These are phyloP conservation scores for Seiridium unicorne DNA, from an alignment of 2,329 filamentous ascomycete species.

Conservation along the genomic window DNA sequence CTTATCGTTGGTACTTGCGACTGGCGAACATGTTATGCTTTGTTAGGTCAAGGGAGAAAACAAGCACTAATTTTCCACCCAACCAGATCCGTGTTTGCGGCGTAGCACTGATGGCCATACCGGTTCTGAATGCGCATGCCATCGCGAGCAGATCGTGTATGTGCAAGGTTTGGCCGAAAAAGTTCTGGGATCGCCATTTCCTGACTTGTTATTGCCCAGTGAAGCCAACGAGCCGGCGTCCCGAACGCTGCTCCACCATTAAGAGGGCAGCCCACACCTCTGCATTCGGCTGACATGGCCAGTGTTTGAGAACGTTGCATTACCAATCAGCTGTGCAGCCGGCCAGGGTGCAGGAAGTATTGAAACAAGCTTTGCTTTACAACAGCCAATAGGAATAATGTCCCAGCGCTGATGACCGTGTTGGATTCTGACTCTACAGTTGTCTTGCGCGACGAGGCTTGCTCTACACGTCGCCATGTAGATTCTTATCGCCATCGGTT, in stretches of 20 bases:
- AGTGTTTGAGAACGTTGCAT: slow-evolving; percentile 7
- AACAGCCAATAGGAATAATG: neutral
- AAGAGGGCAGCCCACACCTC: neutral
- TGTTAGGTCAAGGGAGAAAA: too few species aligned
- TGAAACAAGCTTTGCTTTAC: slow-evolving; percentile 6
- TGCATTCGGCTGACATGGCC: slow-evolving; percentile 6
- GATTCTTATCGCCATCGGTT: neutral
- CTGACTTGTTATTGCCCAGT: neutral
- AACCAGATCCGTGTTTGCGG: neutral
- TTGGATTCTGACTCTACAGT: neutral
- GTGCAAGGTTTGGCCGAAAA: neutral
- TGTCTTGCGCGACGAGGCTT: neutral
- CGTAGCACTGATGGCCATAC: neutral
- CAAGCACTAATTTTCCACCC: too few species aligned
- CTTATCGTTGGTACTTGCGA: neutral
- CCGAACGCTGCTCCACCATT: slow-evolving; percentile 1
- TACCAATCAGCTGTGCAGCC: slow-evolving; percentile 6
- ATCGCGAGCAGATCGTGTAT: neutral
- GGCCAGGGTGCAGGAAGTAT: neutral
- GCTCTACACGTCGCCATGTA: neutral
- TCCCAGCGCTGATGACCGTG: neutral
- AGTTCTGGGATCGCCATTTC: neutral
- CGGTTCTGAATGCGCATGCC: neutral
- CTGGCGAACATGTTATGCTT: neutral
- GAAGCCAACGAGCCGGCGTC: neutral